phyloP scores from a whole-genome alignment of 2,329 filamentous ascomycete species.

The Talaromyces marneffei region DNA sequence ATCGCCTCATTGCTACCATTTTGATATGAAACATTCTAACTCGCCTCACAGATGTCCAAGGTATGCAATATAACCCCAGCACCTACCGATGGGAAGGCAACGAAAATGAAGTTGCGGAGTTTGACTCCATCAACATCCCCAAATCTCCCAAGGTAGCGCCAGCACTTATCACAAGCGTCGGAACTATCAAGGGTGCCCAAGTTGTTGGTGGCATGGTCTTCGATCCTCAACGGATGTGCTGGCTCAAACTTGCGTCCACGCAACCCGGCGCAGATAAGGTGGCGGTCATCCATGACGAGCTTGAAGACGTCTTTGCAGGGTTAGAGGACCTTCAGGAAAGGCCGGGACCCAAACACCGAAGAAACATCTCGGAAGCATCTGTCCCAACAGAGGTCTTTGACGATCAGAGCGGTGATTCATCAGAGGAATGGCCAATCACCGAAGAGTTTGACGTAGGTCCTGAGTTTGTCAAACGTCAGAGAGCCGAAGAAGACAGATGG shows the following conservation, averaged over 20 bases:
- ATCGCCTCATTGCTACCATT: neutral
- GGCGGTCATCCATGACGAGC: conserved; percentile 67
- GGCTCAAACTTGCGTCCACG: conserved; percentile 68
- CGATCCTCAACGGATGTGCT: conserved; percentile 94
- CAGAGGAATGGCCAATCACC: conserved; percentile 76
- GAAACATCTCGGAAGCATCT: conserved; percentile 17
- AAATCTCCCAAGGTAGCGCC: conserved; percentile 41
- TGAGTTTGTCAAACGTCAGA: conserved; percentile 81
- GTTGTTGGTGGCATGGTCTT: conserved; percentile 98
- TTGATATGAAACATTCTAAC: conserved; percentile 15
- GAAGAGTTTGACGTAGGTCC: conserved; percentile 98
- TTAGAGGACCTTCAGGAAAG: conserved; percentile 85
- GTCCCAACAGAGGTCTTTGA: conserved; percentile 29
- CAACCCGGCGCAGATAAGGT: conserved; percentile 31
- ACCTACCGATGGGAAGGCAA: conserved; percentile 94
- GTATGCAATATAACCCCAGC: conserved; percentile 90
- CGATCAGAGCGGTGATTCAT: conserved; percentile 41
- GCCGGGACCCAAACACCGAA: conserved; percentile 17
- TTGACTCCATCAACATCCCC: conserved; percentile 56
- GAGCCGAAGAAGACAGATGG: conserved; percentile 90
- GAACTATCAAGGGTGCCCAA: conserved; percentile 76
- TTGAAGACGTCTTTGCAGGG: conserved; percentile 90
- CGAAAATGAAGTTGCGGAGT: conserved; percentile 73
- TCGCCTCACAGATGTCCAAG: conserved; percentile 64
- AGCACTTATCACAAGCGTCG: conserved; percentile 87